phyloP scores from a whole-genome alignment of 1,284 basidiomycete genomes.

The Kalmanozyma brasiliensis region DNA sequence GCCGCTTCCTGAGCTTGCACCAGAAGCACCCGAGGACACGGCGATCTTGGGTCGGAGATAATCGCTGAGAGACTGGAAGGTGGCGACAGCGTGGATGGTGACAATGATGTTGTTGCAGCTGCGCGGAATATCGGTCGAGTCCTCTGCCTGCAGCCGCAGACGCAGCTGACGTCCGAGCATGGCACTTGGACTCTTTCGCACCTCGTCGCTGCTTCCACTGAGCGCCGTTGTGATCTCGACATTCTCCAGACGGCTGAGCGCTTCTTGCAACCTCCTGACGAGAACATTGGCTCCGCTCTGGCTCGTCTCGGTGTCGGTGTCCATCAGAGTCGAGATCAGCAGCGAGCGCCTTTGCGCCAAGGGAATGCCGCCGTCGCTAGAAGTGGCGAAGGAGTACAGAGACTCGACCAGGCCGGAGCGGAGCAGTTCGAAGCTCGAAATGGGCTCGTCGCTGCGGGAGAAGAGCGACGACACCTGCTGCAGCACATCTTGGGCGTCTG shows the following conservation, averaged over 20 bases:
- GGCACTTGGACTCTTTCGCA: conserved; percentile 49
- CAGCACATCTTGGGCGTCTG: conserved; percentile 71
- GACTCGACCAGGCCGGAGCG: conserved; percentile 92
- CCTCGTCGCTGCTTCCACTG: conserved; percentile 46
- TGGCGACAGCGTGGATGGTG: conserved; percentile 65
- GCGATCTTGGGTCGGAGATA: conserved; percentile 64
- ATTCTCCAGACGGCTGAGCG: conserved; percentile 62
- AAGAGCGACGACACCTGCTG: conserved; percentile 82
- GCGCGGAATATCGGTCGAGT: conserved; percentile 54
- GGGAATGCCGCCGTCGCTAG: conserved; percentile 60
- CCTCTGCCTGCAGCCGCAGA: conserved; percentile 62
- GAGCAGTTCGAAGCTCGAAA: conserved; percentile 94
- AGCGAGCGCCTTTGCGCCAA: conserved; percentile 41
- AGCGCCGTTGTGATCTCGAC: conserved; percentile 59
- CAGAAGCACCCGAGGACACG: conserved; percentile 51
- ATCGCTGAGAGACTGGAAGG: conserved; percentile 62
- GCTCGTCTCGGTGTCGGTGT: conserved; percentile 17
- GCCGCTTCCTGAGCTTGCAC: conserved; percentile 74
- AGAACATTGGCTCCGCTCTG: conserved; percentile 43
- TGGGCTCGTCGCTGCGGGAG: conserved; percentile 75
- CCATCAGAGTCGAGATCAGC: conserved; percentile 51
- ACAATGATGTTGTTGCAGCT: conserved; percentile 61
- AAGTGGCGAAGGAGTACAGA: conserved; percentile 82
- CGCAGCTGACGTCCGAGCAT: conserved; percentile 61
- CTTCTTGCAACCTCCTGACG: conserved; percentile 60